A percentile compares a stretch with the other conserved stretches of the same genome.
Evolutionary conservation across 73 alveolate species (phyloP).

Genomic region (Paramecium caudatum): DNA sequence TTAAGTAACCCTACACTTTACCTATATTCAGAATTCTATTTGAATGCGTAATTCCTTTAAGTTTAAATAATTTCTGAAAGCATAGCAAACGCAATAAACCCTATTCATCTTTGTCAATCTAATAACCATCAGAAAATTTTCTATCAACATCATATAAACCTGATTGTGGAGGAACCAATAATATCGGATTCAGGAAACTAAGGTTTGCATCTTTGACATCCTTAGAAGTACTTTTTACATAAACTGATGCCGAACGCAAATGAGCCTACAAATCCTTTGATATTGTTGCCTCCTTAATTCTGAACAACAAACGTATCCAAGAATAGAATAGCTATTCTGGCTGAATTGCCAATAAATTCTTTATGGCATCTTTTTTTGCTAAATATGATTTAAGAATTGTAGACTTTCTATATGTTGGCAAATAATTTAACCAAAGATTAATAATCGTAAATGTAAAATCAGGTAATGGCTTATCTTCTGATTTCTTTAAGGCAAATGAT

Average conservation of each 20-base stretch:
- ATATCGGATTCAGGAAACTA: conserved; percentile 24
- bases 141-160: background rate
- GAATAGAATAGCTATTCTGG: conserved; percentile 29
- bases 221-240: conserved; percentile 8
- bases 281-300: conserved; percentile 10
- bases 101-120: conserved; percentile 39
- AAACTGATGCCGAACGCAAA: conserved; percentile 7
- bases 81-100: background rate
- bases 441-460: background rate
- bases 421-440: conserved; percentile 4
- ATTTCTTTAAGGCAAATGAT: background rate
- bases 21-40: background rate
- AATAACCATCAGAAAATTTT: background rate
- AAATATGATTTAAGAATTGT: conserved; percentile 20
- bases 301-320: conserved; percentile 8
- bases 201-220: background rate
- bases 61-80: background rate
- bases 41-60: conserved; percentile 36
- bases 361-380: background rate
- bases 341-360: background rate
- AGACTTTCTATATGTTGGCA: conserved; percentile 47
- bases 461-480: background rate
- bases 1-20: background rate
- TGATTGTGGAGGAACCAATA: conserved; percentile 42
- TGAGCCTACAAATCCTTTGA: conserved; percentile 35